These are phyloP conservation scores for Linnemannia elongata DNA, from an alignment of 192 early-diverging fungal genomes.

Conservation along the genomic window DNA sequence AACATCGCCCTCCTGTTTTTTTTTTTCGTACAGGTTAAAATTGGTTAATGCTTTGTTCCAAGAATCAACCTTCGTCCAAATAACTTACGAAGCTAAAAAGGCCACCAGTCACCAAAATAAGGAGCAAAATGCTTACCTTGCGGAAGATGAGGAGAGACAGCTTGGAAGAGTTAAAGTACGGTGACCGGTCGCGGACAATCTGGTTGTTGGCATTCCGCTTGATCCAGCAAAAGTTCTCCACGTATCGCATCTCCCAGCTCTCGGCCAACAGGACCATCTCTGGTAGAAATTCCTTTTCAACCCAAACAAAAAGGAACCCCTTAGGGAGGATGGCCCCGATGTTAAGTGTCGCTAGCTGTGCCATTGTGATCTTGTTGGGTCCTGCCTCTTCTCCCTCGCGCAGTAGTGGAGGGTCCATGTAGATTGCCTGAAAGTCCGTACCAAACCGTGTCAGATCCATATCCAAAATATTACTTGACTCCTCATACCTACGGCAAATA, in stretches of 20 bases:
- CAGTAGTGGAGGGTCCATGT: slow-evolving; percentile 92
- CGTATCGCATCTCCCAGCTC: slow-evolving; percentile 91
- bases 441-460: slow-evolving; percentile 70
- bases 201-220: slow-evolving; percentile 86
- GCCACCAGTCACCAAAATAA: background rate
- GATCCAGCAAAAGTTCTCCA: slow-evolving; percentile 98
- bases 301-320: slow-evolving; percentile 96
- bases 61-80: background rate
- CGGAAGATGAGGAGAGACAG: slow-evolving; percentile 91
- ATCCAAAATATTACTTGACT: slow-evolving; percentile 59
- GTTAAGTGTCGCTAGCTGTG: slow-evolving; percentile 69
- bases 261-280: slow-evolving; percentile 81
- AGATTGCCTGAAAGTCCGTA: slow-evolving; percentile 85
- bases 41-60: background rate
- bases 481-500: slow-evolving; percentile 54
- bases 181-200: slow-evolving; percentile 75
- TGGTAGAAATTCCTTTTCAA: slow-evolving; percentile 93
- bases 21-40: too few species aligned
- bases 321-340: slow-evolving; percentile 74
- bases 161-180: slow-evolving; percentile 91
- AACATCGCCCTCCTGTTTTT: slow-evolving; percentile 81
- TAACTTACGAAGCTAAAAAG: background rate
- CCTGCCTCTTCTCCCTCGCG: slow-evolving; percentile 70
- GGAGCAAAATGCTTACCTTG: slow-evolving; percentile 58
- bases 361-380: slow-evolving; percentile 74